Evolutionary conservation across 129 eudicot genomes (phyloP), one percentile per base, ranked within the genome.

Genomic region (Centella asiatica): DNA sequence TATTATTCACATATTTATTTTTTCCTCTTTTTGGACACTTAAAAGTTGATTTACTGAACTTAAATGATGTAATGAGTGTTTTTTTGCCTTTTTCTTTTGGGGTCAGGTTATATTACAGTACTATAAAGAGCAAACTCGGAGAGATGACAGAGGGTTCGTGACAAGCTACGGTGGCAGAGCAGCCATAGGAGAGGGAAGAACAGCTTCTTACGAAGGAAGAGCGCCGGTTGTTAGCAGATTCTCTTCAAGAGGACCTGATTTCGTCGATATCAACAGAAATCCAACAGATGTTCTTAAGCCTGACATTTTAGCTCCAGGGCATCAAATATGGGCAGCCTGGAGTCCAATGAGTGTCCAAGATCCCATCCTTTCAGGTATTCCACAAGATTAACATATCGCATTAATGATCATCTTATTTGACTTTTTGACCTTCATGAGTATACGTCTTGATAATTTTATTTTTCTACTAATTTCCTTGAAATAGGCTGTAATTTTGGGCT

Each of bases 261-360:
- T 73, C 69, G 63, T 80, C 6, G 94, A 93, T 33, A 55, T 57
- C 29, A 64, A 66, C 0, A 68, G 79, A 45, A 82, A 69, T 34
- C 89, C 88, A 1, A 60, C 79, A 4, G 96, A 93, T 67, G 79
- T 87, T 31, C 78, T 93, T 28, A 93, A 93, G 85, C 99, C 95
- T 25, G 96, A 93, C 62, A 80, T 93, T 56, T 67, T 85, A 74
- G 99, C 99, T 54, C 96, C 96, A 0, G 99, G 96, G 20, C 86
- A 82, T 70, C 80, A 88, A 49, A 80, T 93, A 45, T 93, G 99
- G 99, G 99, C 96, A 32, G 99, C 99, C 49, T 93, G 96, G 99
- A 93, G 95, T 68, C 99, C 95, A 32, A 83, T 82, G 86, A 93
- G 99, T 69, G 80, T 62, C n/a, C 58, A 20, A 45, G 70, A 78